These are phyloP conservation scores for Blepharisma stoltei DNA, from an alignment of 73 alveolate species.

Conservation along the genomic window DNA sequence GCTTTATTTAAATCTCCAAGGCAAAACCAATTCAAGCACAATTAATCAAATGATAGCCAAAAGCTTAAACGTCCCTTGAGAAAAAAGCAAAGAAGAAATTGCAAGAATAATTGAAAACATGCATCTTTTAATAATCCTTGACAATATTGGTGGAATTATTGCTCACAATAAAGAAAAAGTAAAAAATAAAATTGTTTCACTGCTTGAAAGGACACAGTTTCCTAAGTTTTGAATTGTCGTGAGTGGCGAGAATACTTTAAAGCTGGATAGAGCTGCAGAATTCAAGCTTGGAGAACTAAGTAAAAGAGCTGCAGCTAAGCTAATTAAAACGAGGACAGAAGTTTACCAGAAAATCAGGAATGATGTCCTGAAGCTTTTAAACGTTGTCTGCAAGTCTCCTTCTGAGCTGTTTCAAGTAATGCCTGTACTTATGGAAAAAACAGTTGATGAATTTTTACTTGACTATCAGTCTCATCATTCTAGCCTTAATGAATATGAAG, in stretches of 20 bases:
- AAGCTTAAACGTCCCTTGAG: no score
- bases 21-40: not conserved
- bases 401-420: not conserved
- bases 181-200: not conserved
- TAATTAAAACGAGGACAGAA: not conserved
- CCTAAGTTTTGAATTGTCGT: slow-evolving; percentile 7
- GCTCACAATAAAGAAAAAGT: not conserved
- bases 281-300: not conserved
- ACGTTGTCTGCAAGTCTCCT: not conserved
- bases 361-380: not conserved
- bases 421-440: not conserved
- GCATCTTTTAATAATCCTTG: slow-evolving; percentile 18
- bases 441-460: not conserved
- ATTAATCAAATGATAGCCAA: no score
- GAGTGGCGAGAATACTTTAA: not conserved
- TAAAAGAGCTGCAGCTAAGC: not conserved
- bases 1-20: slow-evolving; percentile 12
- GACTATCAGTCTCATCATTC: not conserved
- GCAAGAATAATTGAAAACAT: not conserved
- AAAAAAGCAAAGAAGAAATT: not conserved
- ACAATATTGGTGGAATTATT: not conserved
- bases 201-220: not conserved
- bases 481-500: not conserved
- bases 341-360: not conserved
- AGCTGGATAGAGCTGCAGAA: not conserved